Base-by-base conservation (phyloP, 345 rosid species). In the Lenwebbia sp. region DNA sequence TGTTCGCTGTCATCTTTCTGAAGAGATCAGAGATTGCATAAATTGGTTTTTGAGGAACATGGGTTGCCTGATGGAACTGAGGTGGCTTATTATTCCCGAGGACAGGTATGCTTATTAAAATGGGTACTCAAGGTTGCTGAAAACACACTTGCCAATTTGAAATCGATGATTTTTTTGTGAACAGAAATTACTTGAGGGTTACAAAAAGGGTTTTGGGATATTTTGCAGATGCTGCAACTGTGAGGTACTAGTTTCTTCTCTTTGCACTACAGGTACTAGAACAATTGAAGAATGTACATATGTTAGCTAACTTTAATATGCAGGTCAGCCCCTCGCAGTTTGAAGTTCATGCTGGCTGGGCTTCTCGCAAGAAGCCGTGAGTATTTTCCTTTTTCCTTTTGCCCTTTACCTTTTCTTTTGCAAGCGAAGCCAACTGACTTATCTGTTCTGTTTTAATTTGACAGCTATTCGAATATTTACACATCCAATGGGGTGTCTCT, bases 271-370 rank as follows among this genome's bases (percentile, higher is more conserved):
- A 52, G 40, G 13, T 53, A 19, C 54, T 22, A 23, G 19, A 57
- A 62, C 49, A 49, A 60, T 85, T 65, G 78, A 65, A 65, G 13
- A 78, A 52, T 55, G 86, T 57, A 58, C 84, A 88, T 82, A 86
- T 23, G 49, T 82, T 65, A 84, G 60, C 86, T 84, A 47, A 85
- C 47, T 89, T 86, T 85, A 86, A 86, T 70, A 87, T 86, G 88
- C 94, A 97, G 99, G 96, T 97, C 90, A 97, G 99, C 92, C 94
- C 99, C 57, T 96, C 99, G 65, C 93, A 92, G 78, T 97, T 97
- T 88, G 99, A 97, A 93, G 96, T 95, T 90, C 99, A 97, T 93
- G 99, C 99, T 90, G 99, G 99, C 89, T 96, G 99, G 98, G 94
- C 98, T 86, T 92, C 99, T 65, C 98, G 99, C 85, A 93, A 93